A percentile compares a stretch with the other conserved stretches of the same genome.
Conservation (phyloP, 371 early-diverging fungal species). For the Nematocida major region DNA sequence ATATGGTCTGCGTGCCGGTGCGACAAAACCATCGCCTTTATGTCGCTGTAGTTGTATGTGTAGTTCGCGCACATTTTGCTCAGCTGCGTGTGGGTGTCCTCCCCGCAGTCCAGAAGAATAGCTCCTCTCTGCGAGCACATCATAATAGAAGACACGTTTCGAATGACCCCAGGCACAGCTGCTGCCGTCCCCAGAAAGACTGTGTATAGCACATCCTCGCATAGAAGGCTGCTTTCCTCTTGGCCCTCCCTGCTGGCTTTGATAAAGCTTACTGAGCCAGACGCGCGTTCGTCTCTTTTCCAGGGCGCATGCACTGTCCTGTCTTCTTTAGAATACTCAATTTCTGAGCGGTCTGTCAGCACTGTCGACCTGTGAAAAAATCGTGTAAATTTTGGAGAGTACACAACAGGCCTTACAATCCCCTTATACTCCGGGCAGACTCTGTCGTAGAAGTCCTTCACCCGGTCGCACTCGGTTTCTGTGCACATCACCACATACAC, state of each 20-base stretch:
- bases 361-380: neutral
- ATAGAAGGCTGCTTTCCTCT: neutral
- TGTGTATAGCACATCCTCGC: neutral
- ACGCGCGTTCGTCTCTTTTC: neutral
- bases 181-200: slow-evolving; percentile 80
- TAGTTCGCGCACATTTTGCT: slow-evolving; percentile 70
- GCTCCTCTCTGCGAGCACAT: neutral
- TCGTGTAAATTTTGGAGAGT: neutral
- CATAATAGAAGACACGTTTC: slow-evolving; percentile 74
- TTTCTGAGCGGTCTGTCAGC: neutral
- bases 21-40: slow-evolving; percentile 78
- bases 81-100: slow-evolving; percentile 86
- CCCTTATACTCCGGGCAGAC: neutral
- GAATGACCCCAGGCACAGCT: slow-evolving; percentile 80
- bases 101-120: slow-evolving; percentile 83
- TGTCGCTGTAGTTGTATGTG: slow-evolving; percentile 44
- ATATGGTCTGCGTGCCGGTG: slow-evolving; percentile 98
- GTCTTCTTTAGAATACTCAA: neutral
- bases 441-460: neutral
- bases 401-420: neutral
- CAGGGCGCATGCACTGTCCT: neutral
- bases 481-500: neutral
- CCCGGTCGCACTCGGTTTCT: neutral
- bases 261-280: neutral
- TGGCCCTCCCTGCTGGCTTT: neutral